These are phyloP conservation scores for Crotalaria pallida DNA, from an alignment of 306 rosid genomes.

Conservation along the genomic window DNA sequence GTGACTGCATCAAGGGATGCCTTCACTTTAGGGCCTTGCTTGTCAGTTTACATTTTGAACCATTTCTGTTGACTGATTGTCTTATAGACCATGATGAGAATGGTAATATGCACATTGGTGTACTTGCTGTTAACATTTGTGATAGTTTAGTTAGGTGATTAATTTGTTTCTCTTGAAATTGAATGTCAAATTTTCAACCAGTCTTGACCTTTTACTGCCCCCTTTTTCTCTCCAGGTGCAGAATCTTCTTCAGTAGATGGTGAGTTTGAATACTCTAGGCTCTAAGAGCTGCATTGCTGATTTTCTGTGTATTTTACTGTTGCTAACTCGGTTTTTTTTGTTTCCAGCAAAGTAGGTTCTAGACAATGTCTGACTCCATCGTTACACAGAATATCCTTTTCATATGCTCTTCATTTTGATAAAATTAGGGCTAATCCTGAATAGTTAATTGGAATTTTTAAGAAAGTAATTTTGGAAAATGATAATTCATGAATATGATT, in stretches of 20 bases:
- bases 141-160: background rate
- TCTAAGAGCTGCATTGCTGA: conserved; percentile 16
- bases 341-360: conserved; percentile 89
- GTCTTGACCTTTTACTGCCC: background rate
- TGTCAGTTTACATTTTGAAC: background rate
- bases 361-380: conserved; percentile 89
- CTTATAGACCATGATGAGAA: background rate
- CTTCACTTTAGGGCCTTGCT: background rate
- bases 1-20: background rate
- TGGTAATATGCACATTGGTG: background rate
- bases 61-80: background rate
- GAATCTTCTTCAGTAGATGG: conserved; percentile 98
- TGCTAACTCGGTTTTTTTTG: conserved; percentile 28
- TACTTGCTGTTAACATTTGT: background rate
- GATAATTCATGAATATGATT: background rate
- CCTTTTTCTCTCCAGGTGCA: conserved; percentile 61
- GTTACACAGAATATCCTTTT: conserved; percentile 92
- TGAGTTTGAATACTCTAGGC: conserved; percentile 42
- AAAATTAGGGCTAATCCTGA: background rate
- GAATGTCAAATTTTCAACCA: background rate
- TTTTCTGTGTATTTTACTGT: background rate
- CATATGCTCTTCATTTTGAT: background rate
- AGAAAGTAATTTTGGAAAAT: conserved; percentile 2
- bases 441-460: background rate
- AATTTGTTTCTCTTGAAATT: background rate